Evolutionary conservation across 2,329 filamentous ascomycete genomes (phyloP), one percentile per base, ranked within the genome.

Genomic region (Arthrobotrys sinensis): DNA sequence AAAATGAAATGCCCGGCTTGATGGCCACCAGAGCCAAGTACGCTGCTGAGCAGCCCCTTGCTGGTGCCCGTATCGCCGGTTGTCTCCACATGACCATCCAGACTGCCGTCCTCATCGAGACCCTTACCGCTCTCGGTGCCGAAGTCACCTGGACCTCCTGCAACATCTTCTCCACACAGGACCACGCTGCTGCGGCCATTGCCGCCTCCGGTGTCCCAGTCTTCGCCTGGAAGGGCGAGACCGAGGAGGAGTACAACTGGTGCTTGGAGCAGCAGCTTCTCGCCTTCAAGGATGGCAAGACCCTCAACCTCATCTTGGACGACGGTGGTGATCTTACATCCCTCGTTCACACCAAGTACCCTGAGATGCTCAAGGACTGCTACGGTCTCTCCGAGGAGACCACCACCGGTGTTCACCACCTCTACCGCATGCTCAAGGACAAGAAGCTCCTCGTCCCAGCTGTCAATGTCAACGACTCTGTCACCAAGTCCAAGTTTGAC

Each of bases 401-500:
- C 86, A 99, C 95, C 87, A 99, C 95, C 67, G 95, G 95, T 90
- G 95, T 99, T 84, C 96, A 98, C 92, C 95, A 98, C 89, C 90
- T 99, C 80, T 99, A 98, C 92, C 90, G 91, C 85, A 97, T 97
- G 94, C 88, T 98, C 86, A 97, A 96, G 90, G 91, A 93, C 83
- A 90, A 90, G 85, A 89, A 90, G 86, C 93, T 98, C 81, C 91
- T 97, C 80, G 93, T 97, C 82, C 96, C 96, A 82, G 90, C 95
- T 87, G 93, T 98, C 91, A 99, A 99, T 87, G 95, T 99, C 90
- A 98, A 99, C 89, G 95, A 99, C 91, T 94, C 92, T 78, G 95
- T 99, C 85, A 99, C 96, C 87, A 99, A 98, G 92, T 97, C 94
- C 88, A 99, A 99, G 91, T 99, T 99, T 86, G 96, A 98, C 91